Conservation (phyloP, 176 grass and related monocot species). For the Carex parvula region DNA sequence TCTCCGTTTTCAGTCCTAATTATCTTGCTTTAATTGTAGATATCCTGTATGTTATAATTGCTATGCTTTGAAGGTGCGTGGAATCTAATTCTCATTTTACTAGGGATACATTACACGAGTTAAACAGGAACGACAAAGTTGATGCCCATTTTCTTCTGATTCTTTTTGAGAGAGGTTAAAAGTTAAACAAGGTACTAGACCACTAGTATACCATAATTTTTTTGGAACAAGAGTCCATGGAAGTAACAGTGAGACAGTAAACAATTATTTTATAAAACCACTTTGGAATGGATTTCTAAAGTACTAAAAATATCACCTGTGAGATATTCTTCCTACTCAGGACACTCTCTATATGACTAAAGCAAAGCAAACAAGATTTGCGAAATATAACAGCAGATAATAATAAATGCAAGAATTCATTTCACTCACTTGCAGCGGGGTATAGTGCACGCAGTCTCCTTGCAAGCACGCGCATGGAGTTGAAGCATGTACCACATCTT, state of each 20-base stretch:
- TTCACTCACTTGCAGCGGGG: conserved; percentile 91
- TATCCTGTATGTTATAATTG: neutral
- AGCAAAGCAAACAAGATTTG: neutral
- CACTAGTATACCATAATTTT: neutral
- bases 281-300: neutral
- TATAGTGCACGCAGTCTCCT: conserved; percentile 82
- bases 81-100: neutral
- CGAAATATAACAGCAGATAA: neutral
- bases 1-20: neutral
- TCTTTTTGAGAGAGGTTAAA: neutral
- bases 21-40: neutral
- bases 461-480: conserved; percentile 93
- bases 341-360: neutral
- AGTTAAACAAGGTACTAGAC: neutral
- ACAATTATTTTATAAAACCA: neutral
- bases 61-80: no score
- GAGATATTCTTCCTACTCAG: neutral
- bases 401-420: neutral
- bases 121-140: neutral
- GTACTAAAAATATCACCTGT: neutral
- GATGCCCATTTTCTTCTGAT: neutral
- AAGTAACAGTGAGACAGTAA: neutral
- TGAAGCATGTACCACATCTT: conserved; percentile 58
- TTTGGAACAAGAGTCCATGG: neutral
- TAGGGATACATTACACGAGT: neutral